These are phyloP conservation scores for Trichoderma sp. DNA, from an alignment of 2,329 filamentous ascomycete genomes.

Conservation along the genomic window DNA sequence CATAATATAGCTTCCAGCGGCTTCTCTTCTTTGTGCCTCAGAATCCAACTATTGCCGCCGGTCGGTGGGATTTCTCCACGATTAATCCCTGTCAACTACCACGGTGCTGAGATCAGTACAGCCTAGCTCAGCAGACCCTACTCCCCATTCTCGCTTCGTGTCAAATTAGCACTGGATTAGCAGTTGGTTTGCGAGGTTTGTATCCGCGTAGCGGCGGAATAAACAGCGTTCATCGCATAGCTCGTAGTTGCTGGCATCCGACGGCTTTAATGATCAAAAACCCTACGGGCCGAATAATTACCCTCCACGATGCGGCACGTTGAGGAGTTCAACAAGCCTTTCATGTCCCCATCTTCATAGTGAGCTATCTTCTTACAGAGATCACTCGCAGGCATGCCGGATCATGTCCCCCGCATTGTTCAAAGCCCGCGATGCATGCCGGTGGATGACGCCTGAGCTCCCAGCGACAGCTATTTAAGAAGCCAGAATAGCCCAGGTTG, in stretches of 20 bases:
- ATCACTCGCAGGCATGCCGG: not conserved
- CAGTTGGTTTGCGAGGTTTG: not conserved
- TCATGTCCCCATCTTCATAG: not conserved
- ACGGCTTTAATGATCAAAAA: not conserved
- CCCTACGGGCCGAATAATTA: constrained; percentile 10
- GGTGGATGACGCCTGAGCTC: not conserved
- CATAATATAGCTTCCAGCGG: not conserved
- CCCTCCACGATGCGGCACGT: not conserved
- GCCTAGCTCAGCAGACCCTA: not conserved
- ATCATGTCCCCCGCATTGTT: constrained; percentile 6
- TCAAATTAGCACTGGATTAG: not conserved
- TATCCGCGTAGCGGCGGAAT: not conserved
- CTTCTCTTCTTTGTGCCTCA: not conserved
- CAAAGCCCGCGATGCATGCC: not conserved
- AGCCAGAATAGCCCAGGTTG: not conserved
- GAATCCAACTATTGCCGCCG: not conserved
- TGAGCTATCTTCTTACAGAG: not conserved
- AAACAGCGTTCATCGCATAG: not conserved
- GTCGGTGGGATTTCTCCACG: constrained; percentile 2
- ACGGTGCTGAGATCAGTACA: not conserved
- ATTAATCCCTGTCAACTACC: constrained; percentile 4
- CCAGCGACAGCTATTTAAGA: constrained; percentile 2
- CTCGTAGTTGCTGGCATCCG: not conserved
- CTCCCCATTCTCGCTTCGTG: not conserved
- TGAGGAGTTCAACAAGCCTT: not conserved